These are phyloP conservation scores for Prunus kanzakura DNA, from an alignment of 306 rosid species.

Conservation along the genomic window DNA sequence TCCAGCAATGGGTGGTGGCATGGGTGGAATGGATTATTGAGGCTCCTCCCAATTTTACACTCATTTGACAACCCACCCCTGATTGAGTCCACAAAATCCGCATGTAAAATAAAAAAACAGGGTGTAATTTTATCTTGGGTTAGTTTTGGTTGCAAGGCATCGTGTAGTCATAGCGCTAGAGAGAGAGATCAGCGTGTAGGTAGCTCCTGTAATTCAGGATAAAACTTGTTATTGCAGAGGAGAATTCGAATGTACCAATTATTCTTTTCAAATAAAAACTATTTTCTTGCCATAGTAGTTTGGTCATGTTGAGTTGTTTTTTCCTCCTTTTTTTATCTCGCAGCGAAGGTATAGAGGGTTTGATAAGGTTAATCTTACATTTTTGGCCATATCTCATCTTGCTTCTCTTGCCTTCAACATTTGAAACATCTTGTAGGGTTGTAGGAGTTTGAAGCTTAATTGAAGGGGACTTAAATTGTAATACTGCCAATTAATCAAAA, in stretches of 20 bases:
- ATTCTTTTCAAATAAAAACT: conserved; percentile 7
- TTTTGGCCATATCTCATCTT: no score
- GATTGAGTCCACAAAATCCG: neutral
- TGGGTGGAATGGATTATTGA: conserved; percentile 67
- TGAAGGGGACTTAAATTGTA: no score
- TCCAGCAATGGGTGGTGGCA: conserved; percentile 60
- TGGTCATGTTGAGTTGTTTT: neutral
- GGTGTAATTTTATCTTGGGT: conserved; percentile 1
- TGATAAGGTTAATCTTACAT: no score
- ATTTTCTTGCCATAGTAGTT: neutral
- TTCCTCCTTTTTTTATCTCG: no score
- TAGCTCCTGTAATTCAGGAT: conserved; percentile 22
- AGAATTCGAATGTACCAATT: conserved; percentile 10
- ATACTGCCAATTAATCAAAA: no score
- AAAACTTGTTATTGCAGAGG: neutral
- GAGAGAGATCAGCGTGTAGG: conserved; percentile 36
- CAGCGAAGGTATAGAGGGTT: no score
- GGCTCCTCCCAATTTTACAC: neutral
- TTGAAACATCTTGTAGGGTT: no score
- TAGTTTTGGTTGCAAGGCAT: conserved; percentile 29
- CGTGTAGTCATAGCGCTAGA: conserved; percentile 32
- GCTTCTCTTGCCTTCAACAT: no score
- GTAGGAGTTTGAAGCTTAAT: no score
- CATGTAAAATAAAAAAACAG: neutral
- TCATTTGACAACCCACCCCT: neutral